Evolutionary conservation across 202 grass and related monocot species (phyloP).

Genomic region (Alloteropsis angusta): DNA sequence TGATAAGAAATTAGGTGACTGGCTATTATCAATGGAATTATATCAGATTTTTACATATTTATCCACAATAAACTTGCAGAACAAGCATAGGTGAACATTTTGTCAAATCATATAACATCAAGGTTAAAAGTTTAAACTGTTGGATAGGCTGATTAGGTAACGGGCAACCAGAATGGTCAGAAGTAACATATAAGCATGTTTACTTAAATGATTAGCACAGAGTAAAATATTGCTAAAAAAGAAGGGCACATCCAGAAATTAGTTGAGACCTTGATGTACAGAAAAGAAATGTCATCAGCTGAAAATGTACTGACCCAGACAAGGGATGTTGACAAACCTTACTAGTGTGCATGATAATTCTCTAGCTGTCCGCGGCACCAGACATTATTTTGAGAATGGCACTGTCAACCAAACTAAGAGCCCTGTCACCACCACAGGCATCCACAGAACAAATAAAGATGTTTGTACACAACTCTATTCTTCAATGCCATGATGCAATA

Average conservation of each 20-base stretch:
- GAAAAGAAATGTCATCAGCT: not conserved
- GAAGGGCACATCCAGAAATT: not conserved
- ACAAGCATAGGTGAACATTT: not conserved
- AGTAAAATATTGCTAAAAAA: not conserved
- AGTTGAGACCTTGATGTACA: not conserved
- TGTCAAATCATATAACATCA: not conserved
- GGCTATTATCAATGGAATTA: not conserved
- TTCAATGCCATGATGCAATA: slow-evolving; percentile 31
- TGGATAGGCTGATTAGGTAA: not conserved
- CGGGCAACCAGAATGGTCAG: not conserved
- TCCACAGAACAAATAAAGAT: slow-evolving; percentile 65
- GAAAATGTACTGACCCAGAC: slow-evolving; percentile 3
- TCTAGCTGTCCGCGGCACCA: slow-evolving; percentile 65
- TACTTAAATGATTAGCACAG: not conserved
- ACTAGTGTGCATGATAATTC: slow-evolving; percentile 68
- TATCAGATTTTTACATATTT: not conserved
- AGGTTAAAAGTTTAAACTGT: slow-evolving; percentile 15
- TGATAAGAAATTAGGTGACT: not conserved
- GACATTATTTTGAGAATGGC: slow-evolving; percentile 49
- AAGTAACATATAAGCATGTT: not conserved
- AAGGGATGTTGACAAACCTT: slow-evolving; percentile 40
- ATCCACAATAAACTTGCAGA: not conserved
- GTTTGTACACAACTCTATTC: slow-evolving; percentile 50
- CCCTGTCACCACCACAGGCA: slow-evolving; percentile 25
- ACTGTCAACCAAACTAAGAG: slow-evolving; percentile 58